Base-by-base conservation (phyloP, 768 basidiomycete genomes). In the Lanmaoa pseudosensibilis region DNA sequence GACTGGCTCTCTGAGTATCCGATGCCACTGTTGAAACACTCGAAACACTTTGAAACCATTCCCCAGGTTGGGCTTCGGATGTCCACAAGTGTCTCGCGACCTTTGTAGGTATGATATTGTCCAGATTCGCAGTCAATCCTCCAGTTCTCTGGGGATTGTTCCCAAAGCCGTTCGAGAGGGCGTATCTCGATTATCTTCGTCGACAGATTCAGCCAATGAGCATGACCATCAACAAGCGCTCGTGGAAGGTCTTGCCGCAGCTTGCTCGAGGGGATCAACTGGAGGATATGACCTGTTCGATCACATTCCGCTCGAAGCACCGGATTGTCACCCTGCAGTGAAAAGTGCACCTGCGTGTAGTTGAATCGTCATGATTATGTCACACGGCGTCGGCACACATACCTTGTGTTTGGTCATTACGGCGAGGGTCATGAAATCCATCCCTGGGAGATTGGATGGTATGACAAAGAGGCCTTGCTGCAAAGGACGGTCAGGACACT, bases 171-270 rank as follows among this genome's bases (percentile, higher is more conserved):
- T 12, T 61, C 30, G 1, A 56, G 32, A n/a, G 66, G 62, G 0
- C 64, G 58, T 27, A 73, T 58, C 23, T 73, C 72, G 4, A 73
- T 62, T 16, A 36, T 46, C 1, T 19, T 5, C 0, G 45, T 54
- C 8, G 50, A 19, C 0, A 68, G 38, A 39, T 68, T 55, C 19
- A 73, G 49, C 69, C 71, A 73, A 33, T 69, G 70, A 16, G 46
- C 52, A 27, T 62, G 56, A 2, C 16, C 53, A 4, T 46, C 4
- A 16, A 71, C 1, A 25, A 45, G 25, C 10, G 13, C 21, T 1
- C 13, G 30, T 0, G 71, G 71, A 39, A 72, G 55, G 46, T 71
- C 71, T 0, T 25, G 30, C 16, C 0, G 5, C 3, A 71, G 44
- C 12, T 19, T 55, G 0, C 32, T 12, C 0, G 21, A 50, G 9